These are phyloP conservation scores for Xerocomellus dryophilus DNA, from an alignment of 768 basidiomycete genomes.

Conservation along the genomic window DNA sequence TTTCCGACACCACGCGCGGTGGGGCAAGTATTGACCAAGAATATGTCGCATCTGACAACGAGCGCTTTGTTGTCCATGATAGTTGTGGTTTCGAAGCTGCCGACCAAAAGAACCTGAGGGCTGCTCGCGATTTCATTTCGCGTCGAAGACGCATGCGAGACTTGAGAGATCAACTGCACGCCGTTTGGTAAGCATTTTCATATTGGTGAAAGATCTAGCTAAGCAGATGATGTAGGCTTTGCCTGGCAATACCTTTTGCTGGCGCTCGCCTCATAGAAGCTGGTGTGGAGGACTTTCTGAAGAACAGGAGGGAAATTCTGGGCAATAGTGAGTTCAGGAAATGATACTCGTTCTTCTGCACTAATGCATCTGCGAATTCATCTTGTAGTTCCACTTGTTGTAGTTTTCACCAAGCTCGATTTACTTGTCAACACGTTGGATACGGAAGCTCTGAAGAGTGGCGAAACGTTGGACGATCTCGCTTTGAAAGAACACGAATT, in stretches of 20 bases:
- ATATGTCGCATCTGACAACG: neutral
- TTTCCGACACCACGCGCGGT: neutral
- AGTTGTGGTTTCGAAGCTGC: neutral
- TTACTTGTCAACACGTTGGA: neutral
- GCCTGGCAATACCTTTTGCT: neutral
- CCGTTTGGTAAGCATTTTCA: neutral
- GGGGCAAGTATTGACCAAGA: neutral
- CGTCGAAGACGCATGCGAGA: neutral
- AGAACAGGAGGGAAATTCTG: neutral
- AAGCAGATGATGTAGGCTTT: neutral
- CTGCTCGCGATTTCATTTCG: neutral
- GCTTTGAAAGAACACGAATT: neutral
- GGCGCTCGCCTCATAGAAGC: neutral
- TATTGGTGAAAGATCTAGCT: too few relatives aligned
- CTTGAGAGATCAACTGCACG: neutral
- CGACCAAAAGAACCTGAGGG: neutral
- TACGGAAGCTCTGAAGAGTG: neutral
- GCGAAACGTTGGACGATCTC: neutral
- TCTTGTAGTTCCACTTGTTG: neutral
- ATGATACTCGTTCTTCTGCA: neutral
- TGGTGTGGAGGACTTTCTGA: neutral
- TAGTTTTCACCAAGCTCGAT: slow-evolving; percentile 1
- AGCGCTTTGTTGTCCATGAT: neutral
- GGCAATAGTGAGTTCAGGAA: neutral
- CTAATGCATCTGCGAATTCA: neutral